Evolutionary conservation across 2,329 filamentous ascomycete species (phyloP).

Genomic region (Coniochaeta ligniaria): DNA sequence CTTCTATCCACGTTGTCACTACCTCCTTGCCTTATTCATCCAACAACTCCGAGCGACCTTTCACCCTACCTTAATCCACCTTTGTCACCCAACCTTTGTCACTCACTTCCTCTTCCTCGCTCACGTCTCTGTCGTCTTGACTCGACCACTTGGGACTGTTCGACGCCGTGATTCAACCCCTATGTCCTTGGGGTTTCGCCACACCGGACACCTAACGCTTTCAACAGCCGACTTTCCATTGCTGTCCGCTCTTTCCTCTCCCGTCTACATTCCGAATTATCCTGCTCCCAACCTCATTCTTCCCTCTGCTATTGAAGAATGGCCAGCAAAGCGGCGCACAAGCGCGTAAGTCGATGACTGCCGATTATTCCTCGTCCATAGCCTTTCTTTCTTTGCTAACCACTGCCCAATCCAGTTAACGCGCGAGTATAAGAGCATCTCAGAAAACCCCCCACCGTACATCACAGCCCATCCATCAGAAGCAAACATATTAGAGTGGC

Average conservation of each 20-base stretch:
- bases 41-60: background rate
- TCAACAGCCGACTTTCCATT: background rate
- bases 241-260: background rate
- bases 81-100: background rate
- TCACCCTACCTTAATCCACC: background rate
- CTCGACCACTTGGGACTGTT: background rate
- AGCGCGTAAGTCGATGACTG: slow-evolving; percentile 42
- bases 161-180: background rate
- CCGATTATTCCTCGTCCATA: background rate
- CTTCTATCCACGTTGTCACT: no score
- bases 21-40: background rate
- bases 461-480: slow-evolving; percentile 87
- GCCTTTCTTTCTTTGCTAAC: background rate
- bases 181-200: background rate
- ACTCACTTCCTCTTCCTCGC: background rate
- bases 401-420: slow-evolving; percentile 36
- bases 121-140: background rate
- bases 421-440: slow-evolving; percentile 56
- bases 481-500: slow-evolving; percentile 91
- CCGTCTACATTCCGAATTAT: background rate
- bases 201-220: background rate
- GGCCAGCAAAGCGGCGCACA: slow-evolving; percentile 67
- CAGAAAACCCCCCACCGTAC: slow-evolving; percentile 75
- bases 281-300: background rate
- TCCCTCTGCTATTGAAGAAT: slow-evolving; percentile 28